Evolutionary conservation across 225 moss, liverwort and hornwort species (phyloP), one percentile per base, ranked within the genome.

Genomic region (Asterella californica): DNA sequence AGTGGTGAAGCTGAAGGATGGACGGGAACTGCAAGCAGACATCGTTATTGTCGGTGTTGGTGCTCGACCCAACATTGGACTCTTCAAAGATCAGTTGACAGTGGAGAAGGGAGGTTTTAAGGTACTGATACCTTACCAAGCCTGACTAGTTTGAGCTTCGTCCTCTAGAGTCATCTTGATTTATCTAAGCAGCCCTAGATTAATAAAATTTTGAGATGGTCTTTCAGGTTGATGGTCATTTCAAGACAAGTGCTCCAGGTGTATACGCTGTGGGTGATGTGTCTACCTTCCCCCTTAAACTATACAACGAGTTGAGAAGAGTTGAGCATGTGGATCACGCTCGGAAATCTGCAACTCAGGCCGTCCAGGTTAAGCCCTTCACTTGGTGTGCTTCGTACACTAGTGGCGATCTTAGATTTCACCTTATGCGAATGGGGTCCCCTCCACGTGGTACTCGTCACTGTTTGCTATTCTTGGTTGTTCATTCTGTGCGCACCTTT

Each of bases 261-360:
- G 94, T 96, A 10, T 96, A 94, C 81, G 96, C 94, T 15, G 90
- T 93, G 0, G 96, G 96, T 11, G 96, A 96, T 42, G 86, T 96
- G 61, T 92, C 96, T 11, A 90, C 93, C 1, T 96, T 94, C 73
- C 96, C 96, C 29, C 24, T 94, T 77, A 94, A 93, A 79, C 63
- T 92, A 42, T 96, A 88, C 50, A 82, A 85, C 67, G 91, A 96
- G 19, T 30, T 68, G 79, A 85, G 90, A 75, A 90, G 96, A 73
- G 94, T 96, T 65, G 96, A 96, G 81, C 96, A 96, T 75, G 96
- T 96, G 1, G 92, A 94, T 88, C 92, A 96, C 64, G 92, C 92
- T 70, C 91, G 94, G 49, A 96, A 96, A 74, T 94, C 96, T 55
- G 90, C 91, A 63, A 88, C 91, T 78, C 96, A 96, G 74, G 96